Percentiles rank a stretch among this genome's conserved stretches.
These are phyloP conservation scores for Adansonia gregorii DNA, from an alignment of 441 rosid genomes.

Conservation along the genomic window DNA sequence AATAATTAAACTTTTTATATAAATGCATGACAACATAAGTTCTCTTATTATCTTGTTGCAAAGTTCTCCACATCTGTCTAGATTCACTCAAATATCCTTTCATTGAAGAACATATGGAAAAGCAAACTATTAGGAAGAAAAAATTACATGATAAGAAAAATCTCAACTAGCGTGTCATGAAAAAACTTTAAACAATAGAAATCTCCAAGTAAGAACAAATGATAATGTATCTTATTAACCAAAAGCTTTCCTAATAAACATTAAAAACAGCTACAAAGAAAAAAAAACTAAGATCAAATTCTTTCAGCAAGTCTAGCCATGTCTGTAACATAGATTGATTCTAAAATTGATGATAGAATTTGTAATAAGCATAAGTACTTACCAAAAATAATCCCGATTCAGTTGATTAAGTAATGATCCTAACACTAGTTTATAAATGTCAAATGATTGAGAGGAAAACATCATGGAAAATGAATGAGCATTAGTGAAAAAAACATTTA, in stretches of 20 bases:
- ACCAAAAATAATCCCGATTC: no score
- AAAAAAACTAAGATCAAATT: not conserved
- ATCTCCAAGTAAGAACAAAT: not conserved
- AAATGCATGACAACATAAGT: not conserved
- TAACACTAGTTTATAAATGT: no score
- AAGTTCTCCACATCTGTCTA: not conserved
- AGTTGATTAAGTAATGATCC: no score
- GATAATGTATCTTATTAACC: not conserved
- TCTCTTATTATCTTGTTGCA: not conserved
- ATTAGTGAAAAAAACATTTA: no score
- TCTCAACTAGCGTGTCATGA: not conserved
- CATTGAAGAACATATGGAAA: not conserved
- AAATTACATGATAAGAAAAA: not conserved
- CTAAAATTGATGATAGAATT: no score
- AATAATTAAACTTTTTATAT: no score
- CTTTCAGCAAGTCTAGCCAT: conserved; percentile 18
- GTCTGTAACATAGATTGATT: not conserved
- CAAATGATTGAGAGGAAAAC: no score
- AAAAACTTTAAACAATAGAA: conserved; percentile 17
- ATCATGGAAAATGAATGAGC: no score
- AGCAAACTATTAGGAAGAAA: not conserved
- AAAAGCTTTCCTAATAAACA: conserved; percentile 11
- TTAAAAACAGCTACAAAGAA: conserved; percentile 7
- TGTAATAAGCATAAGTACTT: no score
- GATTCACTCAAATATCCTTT: conserved; percentile 10